phyloP scores from a whole-genome alignment of 805 yeast species.

The Starmerella davenportii region DNA sequence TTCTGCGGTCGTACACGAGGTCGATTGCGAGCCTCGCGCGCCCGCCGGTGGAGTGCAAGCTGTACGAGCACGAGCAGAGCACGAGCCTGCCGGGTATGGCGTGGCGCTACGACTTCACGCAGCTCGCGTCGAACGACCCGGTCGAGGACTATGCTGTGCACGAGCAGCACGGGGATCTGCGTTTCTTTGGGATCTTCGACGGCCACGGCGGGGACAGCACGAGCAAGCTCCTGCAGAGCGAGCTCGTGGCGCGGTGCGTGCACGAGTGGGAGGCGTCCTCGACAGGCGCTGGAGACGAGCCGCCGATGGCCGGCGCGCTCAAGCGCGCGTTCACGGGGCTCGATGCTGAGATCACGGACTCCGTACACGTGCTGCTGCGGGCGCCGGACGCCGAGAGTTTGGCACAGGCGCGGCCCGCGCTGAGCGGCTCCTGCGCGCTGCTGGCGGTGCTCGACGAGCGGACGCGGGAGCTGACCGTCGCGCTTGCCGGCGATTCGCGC shows the following conservation, averaged over 20 bases:
- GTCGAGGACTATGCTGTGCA: slow-evolving; percentile 71
- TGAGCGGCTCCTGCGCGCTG: slow-evolving; percentile 88
- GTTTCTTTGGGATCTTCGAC: slow-evolving; percentile 89
- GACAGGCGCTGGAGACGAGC: background rate
- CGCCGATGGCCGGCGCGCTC: slow-evolving; percentile 53
- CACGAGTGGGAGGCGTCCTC: no score
- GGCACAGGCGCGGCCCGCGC: slow-evolving; percentile 71
- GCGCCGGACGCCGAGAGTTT: slow-evolving; percentile 49
- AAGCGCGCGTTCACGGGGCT: slow-evolving; percentile 61
- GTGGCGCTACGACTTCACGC: slow-evolving; percentile 79
- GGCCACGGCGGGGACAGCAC: slow-evolving; percentile 98
- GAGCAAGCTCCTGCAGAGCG: slow-evolving; percentile 21
- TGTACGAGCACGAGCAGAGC: slow-evolving; percentile 64
- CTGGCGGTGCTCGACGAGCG: slow-evolving; percentile 71
- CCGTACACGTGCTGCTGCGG: background rate
- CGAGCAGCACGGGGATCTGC: slow-evolving; percentile 48
- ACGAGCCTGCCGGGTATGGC: slow-evolving; percentile 65
- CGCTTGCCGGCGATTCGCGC: slow-evolving; percentile 91
- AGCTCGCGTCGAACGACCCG: slow-evolving; percentile 78
- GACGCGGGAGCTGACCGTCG: slow-evolving; percentile 57
- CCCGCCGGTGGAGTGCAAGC: slow-evolving; percentile 48
- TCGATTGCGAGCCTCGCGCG: slow-evolving; percentile 16
- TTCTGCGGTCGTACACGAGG: slow-evolving; percentile 7
- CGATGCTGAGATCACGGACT: slow-evolving; percentile 64
- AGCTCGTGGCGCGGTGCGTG: background rate